These are phyloP conservation scores for Barbarea vulgaris DNA, from an alignment of 345 rosid species.

Conservation along the genomic window DNA sequence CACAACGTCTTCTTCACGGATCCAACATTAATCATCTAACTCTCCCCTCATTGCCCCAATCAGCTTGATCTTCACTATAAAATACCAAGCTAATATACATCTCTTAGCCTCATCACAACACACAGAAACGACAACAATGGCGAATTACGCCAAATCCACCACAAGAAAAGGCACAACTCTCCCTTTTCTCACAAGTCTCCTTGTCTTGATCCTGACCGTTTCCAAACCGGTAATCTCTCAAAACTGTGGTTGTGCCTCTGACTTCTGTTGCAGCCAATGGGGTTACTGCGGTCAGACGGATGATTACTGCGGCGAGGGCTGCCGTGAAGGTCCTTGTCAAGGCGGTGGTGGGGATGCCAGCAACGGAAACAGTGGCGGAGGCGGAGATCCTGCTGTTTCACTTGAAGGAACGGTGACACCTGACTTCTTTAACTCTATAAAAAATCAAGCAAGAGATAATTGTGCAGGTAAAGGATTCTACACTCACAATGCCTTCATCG, in stretches of 20 bases:
- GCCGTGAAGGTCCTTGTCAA: slow-evolving; percentile 59
- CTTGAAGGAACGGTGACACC: slow-evolving; percentile 52
- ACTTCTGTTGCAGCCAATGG: slow-evolving; percentile 46
- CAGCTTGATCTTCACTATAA: slow-evolving; percentile 24
- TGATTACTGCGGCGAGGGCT: slow-evolving; percentile 50
- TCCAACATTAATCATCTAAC: slow-evolving; percentile 10
- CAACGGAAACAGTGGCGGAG: not conserved
- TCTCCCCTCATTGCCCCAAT: not conserved
- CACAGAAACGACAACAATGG: slow-evolving; percentile 18
- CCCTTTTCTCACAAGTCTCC: slow-evolving; percentile 18
- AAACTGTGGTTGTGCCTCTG: slow-evolving; percentile 48
- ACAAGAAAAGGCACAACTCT: not conserved
- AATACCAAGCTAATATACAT: not conserved
- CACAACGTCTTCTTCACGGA: slow-evolving; percentile 21
- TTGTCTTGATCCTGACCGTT: slow-evolving; percentile 23
- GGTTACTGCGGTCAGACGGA: slow-evolving; percentile 48
- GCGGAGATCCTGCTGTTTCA: slow-evolving; percentile 37
- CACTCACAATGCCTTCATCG: slow-evolving; percentile 53
- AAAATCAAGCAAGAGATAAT: slow-evolving; percentile 46
- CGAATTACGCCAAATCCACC: slow-evolving; percentile 17
- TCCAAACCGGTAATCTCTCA: slow-evolving; percentile 22
- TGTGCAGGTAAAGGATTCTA: slow-evolving; percentile 72
- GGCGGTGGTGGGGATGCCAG: slow-evolving; percentile 24
- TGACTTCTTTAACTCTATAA: slow-evolving; percentile 57
- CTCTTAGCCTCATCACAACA: not conserved